These are phyloP conservation scores for Onygenales sp. DNA, from an alignment of 2,329 filamentous ascomycete species.

Conservation along the genomic window DNA sequence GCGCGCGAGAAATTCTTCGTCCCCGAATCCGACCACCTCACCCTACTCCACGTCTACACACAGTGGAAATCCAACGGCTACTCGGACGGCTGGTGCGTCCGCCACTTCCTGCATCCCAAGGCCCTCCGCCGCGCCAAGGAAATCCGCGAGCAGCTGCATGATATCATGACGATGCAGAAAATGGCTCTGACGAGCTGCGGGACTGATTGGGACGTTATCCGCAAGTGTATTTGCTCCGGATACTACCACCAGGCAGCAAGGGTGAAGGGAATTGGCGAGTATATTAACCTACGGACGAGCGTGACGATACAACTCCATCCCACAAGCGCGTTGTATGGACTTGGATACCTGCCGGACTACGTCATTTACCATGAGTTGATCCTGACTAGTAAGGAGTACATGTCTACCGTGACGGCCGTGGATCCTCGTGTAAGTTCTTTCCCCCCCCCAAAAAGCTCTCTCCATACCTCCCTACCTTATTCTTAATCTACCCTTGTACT, in stretches of 20 bases:
- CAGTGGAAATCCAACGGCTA: conserved; percentile 90
- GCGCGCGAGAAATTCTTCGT: conserved; percentile 98
- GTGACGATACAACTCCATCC: conserved; percentile 92
- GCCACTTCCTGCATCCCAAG: conserved; percentile 93
- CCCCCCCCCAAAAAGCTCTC: not conserved
- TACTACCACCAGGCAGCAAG: conserved; percentile 98
- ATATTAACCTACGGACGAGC: conserved; percentile 89
- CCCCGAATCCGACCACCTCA: conserved; percentile 92
- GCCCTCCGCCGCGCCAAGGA: conserved; percentile 84
- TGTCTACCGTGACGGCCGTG: conserved; percentile 91
- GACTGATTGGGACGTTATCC: conserved; percentile 92
- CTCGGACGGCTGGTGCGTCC: conserved; percentile 83
- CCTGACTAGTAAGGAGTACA: conserved; percentile 93
- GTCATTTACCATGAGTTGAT: conserved; percentile 98
- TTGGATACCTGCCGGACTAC: conserved; percentile 91
- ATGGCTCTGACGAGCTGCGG: conserved; percentile 82
- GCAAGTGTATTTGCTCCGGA: conserved; percentile 92
- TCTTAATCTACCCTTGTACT: not conserved
- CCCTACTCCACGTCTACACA: conserved; percentile 87
- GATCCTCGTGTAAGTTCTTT: conserved; percentile 60
- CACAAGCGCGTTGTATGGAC: conserved; percentile 83
- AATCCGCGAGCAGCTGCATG: conserved; percentile 83
- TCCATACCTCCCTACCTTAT: not conserved
- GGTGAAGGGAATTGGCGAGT: conserved; percentile 93
- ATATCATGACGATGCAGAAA: conserved; percentile 91